A percentile compares a stretch with the other conserved stretches of the same genome.
Evolutionary conservation across 495 filamentous ascomycete species (phyloP).

Genomic region (Cercophora samala): DNA sequence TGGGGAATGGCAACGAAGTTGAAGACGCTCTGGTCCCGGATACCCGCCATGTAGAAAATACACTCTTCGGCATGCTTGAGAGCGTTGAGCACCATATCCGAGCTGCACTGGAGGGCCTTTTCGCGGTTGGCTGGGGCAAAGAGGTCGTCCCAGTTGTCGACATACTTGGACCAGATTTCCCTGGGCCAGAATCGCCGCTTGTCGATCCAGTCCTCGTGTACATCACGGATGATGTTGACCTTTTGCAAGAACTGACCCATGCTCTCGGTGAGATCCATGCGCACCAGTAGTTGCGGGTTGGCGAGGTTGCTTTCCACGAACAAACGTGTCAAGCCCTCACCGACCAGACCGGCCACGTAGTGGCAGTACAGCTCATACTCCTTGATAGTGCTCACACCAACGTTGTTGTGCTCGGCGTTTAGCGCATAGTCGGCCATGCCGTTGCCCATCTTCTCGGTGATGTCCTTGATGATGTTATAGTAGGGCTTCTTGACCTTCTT

Average conservation of each 20-base stretch:
- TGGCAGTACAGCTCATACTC: slow-evolving; percentile 97
- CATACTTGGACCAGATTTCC: slow-evolving; percentile 94
- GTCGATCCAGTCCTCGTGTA: slow-evolving; percentile 85
- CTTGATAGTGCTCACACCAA: slow-evolving; percentile 75
- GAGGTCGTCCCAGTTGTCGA: slow-evolving; percentile 82
- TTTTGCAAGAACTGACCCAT: slow-evolving; percentile 98
- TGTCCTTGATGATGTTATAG: slow-evolving; percentile 85
- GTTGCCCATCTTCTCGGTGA: slow-evolving; percentile 92
- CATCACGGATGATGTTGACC: slow-evolving; percentile 96
- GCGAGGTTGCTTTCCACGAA: slow-evolving; percentile 88
- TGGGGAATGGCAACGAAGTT: slow-evolving; percentile 99
- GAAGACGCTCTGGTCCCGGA: slow-evolving; percentile 98
- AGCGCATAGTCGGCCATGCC: slow-evolving; percentile 95
- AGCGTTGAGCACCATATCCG: slow-evolving; percentile 90
- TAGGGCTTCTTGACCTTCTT: slow-evolving; percentile 85
- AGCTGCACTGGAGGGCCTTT: slow-evolving; percentile 80
- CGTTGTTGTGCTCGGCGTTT: slow-evolving; percentile 71
- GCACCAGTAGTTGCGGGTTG: slow-evolving; percentile 76
- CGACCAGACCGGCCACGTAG: slow-evolving; percentile 95
- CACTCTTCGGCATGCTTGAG: slow-evolving; percentile 87
- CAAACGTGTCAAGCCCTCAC: slow-evolving; percentile 84
- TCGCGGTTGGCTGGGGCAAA: slow-evolving; percentile 78
- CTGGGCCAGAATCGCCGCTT: slow-evolving; percentile 88
- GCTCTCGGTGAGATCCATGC: slow-evolving; percentile 77
- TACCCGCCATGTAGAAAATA: slow-evolving; percentile 92